Conservation (phyloP, 164 flowering plant species). For the Magnolia changhungtana region DNA sequence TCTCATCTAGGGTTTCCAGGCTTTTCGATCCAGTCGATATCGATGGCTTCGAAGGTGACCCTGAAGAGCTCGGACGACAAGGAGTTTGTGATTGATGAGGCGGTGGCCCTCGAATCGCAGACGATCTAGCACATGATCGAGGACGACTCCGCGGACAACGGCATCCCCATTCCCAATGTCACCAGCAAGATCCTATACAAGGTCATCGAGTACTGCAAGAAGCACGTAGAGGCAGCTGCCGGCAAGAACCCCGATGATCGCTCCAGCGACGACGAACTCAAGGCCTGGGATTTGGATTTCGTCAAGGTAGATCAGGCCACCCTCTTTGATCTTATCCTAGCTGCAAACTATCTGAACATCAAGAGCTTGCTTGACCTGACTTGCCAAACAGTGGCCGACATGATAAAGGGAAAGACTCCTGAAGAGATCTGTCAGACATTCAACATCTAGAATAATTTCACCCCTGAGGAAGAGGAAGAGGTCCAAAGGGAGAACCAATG, state of each 20-base stretch:
- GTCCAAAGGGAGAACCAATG: no score
- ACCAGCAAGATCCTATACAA: conserved; percentile 69
- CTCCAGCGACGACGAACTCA: conserved; percentile 24
- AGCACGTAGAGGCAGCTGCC: conserved; percentile 55
- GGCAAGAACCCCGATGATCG: conserved; percentile 16
- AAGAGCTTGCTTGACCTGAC: no score
- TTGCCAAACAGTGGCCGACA: no score
- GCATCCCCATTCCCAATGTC: conserved; percentile 68
- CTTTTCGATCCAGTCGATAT: not conserved
- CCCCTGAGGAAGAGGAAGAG: no score
- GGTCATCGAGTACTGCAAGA: conserved; percentile 80
- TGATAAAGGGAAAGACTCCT: no score
- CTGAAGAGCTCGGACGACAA: conserved; percentile 70
- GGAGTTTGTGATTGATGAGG: conserved; percentile 63
- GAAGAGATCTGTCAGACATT: no score
- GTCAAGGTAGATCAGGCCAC: conserved; percentile 29
- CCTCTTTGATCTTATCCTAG: conserved; percentile 25
- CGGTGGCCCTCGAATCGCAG: conserved; percentile 65
- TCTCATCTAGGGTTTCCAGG: not conserved
- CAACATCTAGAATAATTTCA: no score
- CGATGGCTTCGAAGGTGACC: conserved; percentile 28
- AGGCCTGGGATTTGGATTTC: conserved; percentile 23
- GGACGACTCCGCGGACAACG: conserved; percentile 62
- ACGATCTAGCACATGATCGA: conserved; percentile 81
- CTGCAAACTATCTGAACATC: no score